Evolutionary conservation across 1,284 basidiomycete species (phyloP).

Genomic region (Ceratobasidium sp.): DNA sequence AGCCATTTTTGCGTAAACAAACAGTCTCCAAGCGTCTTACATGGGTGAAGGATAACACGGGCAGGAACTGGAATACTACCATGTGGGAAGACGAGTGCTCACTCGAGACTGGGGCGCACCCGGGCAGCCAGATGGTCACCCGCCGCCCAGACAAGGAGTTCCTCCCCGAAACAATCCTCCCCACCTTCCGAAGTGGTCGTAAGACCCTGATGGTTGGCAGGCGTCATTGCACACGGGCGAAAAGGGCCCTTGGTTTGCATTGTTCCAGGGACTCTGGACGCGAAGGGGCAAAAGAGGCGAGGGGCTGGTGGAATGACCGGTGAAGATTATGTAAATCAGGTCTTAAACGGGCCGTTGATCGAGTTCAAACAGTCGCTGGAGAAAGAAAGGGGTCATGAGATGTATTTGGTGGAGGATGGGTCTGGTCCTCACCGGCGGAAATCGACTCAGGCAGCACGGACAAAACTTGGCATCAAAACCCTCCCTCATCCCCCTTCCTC

Average conservation of each 20-base stretch:
- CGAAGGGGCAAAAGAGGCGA: neutral
- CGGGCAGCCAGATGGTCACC: slow-evolving; percentile 1
- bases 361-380: neutral
- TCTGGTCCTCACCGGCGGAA: neutral
- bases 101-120: neutral
- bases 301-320: neutral
- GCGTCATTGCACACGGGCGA: neutral
- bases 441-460: neutral
- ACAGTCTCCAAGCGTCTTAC: neutral
- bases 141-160: neutral
- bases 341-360: slow-evolving; percentile 3
- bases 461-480: neutral
- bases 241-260: neutral
- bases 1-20: neutral
- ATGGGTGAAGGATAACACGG: neutral
- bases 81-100: slow-evolving; percentile 4
- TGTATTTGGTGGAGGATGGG: slow-evolving; percentile 16
- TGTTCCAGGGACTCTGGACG: neutral
- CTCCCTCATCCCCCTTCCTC: slow-evolving; percentile 19
- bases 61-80: neutral
- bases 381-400: neutral
- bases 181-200: neutral
- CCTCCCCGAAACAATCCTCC: neutral
- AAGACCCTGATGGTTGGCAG: neutral
- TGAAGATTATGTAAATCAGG: slow-evolving; percentile 1